phyloP scores from a whole-genome alignment of 2,329 filamentous ascomycete genomes.

The Pseudopyricularia cyperi region DNA sequence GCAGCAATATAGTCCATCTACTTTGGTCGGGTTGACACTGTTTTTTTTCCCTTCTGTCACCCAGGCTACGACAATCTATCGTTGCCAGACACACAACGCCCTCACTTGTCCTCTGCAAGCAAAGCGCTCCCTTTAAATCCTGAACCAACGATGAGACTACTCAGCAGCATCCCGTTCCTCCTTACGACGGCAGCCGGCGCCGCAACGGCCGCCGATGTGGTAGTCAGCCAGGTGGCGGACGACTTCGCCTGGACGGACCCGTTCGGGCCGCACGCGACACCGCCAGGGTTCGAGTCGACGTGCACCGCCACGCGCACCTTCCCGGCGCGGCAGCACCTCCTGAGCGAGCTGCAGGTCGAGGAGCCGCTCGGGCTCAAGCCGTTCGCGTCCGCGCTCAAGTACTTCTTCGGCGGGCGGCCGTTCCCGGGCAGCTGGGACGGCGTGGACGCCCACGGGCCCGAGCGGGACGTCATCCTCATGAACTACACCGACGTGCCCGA shows the following conservation, averaged over 20 bases:
- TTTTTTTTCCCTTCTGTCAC: not conserved
- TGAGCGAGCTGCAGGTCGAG: constrained; percentile 25
- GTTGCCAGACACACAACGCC: not conserved
- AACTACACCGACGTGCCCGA: constrained; percentile 27
- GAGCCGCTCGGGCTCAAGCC: constrained; percentile 24
- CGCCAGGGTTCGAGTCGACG: constrained; percentile 15
- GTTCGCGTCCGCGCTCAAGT: constrained; percentile 26
- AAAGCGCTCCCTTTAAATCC: not conserved
- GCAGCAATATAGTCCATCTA: not conserved
- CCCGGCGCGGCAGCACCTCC: constrained; percentile 25
- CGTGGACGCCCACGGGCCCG: constrained; percentile 35
- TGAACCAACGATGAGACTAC: not conserved
- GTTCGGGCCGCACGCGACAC: constrained; percentile 16
- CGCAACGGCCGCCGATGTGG: not conserved
- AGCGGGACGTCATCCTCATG: constrained; percentile 34
- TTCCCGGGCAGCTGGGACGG: constrained; percentile 41
- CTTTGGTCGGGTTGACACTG: not conserved
- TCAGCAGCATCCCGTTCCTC: constrained; percentile 1
- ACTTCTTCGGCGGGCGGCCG: constrained; percentile 22
- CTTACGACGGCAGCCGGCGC: not conserved
- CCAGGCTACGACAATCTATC: not conserved
- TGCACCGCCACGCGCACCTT: constrained; percentile 23
- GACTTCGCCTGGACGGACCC: constrained; percentile 28
- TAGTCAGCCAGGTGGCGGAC: constrained; percentile 9
- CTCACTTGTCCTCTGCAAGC: not conserved